Percentiles rank a stretch among this genome's conserved stretches.
Conservation (phyloP, 2,329 filamentous ascomycete species). For the Ascochyta fabae region DNA sequence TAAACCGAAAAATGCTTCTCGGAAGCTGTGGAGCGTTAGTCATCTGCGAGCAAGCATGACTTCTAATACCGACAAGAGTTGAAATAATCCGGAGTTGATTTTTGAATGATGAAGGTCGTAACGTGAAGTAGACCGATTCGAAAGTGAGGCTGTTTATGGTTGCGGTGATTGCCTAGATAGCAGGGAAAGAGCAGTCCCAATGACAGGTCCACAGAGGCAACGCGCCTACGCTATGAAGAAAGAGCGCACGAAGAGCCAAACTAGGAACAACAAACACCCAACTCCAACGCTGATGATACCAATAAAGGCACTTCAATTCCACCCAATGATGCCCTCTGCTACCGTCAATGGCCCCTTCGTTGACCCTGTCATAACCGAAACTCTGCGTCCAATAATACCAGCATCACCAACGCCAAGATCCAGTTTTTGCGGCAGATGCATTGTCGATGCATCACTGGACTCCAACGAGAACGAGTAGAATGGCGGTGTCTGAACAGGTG, state of each 20-base stretch:
- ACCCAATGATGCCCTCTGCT: slow-evolving; percentile 45
- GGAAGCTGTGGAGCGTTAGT: too few relatives aligned
- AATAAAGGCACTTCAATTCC: slow-evolving; percentile 33
- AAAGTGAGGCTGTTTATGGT: not conserved
- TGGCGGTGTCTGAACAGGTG: slow-evolving; percentile 11
- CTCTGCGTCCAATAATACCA: slow-evolving; percentile 43
- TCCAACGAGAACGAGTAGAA: slow-evolving; percentile 38
- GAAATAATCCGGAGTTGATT: not conserved
- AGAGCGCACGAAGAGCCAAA: not conserved
- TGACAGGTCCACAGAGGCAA: not conserved
- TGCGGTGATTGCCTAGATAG: not conserved
- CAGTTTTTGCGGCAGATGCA: slow-evolving; percentile 32
- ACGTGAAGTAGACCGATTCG: not conserved
- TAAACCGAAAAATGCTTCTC: too few relatives aligned
- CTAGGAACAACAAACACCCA: not conserved
- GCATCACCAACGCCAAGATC: slow-evolving; percentile 41
- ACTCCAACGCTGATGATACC: not conserved
- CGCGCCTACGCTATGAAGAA: not conserved
- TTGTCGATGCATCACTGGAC: not conserved
- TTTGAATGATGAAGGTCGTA: not conserved
- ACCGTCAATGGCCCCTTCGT: slow-evolving; percentile 26
- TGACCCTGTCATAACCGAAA: slow-evolving; percentile 39
- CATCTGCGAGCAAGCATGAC: too few relatives aligned
- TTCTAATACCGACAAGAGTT: too few relatives aligned
- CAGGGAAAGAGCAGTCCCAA: not conserved